Percentiles rank a stretch among this genome's conserved stretches.
phyloP scores from a whole-genome alignment of 805 yeast genomes.

The Vanderwaltozyma yarrowii region DNA sequence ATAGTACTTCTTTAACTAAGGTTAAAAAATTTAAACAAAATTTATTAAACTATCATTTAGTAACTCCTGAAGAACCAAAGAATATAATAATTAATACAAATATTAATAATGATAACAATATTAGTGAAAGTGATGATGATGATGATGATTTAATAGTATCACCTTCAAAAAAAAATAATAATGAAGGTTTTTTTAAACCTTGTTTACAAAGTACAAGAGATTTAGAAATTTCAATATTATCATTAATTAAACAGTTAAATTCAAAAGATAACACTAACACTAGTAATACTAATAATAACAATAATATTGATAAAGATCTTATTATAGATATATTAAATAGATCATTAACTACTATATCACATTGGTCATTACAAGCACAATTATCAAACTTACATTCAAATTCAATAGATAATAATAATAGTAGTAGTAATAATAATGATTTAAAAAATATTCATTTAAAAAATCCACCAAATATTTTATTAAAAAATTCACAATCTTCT shows the following conservation, averaged over 20 bases:
- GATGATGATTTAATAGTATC: not conserved
- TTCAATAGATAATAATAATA: not conserved
- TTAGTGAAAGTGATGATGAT: not conserved
- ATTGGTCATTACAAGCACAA: slow-evolving; percentile 27
- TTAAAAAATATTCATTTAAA: not conserved
- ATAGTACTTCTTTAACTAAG: too few species aligned
- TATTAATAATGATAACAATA: not conserved
- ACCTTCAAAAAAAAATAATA: not conserved
- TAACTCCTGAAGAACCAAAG: slow-evolving; percentile 19
- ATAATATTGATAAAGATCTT: slow-evolving; percentile 7
- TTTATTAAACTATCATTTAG: slow-evolving; percentile 7
- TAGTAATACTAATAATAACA: too few species aligned
- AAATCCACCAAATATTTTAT: slow-evolving; percentile 1
- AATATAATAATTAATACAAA: not conserved
- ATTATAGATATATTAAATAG: slow-evolving; percentile 19
- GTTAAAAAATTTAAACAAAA: too few species aligned
- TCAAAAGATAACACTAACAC: too few species aligned
- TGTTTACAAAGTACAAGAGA: slow-evolving; percentile 17
- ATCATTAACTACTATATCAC: slow-evolving; percentile 22
- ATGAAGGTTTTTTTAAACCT: slow-evolving; percentile 1
- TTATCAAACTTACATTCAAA: slow-evolving; percentile 14
- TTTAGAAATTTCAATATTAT: slow-evolving; percentile 14
- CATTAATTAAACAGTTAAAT: slow-evolving; percentile 1
- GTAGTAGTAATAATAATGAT: too few species aligned
- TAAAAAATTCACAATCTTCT: too few species aligned